Conservation (phyloP, 1,139 yeast genomes). For the Pichia cactophila region DNA sequence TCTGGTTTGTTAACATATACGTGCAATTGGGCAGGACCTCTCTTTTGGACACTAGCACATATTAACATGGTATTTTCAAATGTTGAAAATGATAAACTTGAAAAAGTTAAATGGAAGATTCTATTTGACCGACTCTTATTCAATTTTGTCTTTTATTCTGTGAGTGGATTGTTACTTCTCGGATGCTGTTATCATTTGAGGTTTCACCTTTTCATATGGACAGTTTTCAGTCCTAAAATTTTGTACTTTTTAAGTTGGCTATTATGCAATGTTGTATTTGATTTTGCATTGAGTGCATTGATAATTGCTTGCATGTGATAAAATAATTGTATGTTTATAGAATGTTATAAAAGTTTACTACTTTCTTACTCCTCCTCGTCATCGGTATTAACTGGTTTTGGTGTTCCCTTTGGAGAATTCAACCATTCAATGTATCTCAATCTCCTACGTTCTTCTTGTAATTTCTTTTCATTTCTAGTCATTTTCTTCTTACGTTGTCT, state of each 20-base stretch:
- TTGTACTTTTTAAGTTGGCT: conserved; percentile 79
- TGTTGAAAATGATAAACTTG: conserved; percentile 2
- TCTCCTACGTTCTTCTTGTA: conserved; percentile 89
- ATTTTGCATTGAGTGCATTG: conserved; percentile 24
- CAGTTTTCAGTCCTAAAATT: conserved; percentile 91
- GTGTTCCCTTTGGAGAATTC: conserved; percentile 94
- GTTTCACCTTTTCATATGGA: conserved; percentile 91
- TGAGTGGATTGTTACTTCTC: conserved; percentile 51
- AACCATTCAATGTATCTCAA: conserved; percentile 92
- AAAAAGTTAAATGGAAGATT: conserved; percentile 28
- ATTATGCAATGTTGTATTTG: conserved; percentile 40
- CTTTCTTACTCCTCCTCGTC: conserved; percentile 50
- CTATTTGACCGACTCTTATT: conserved; percentile 34
- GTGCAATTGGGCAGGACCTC: conserved; percentile 78
- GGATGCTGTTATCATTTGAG: conserved; percentile 68
- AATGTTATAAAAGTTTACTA: conserved; percentile 23
- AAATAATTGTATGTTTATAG: not conserved
- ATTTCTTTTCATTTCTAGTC: conserved; percentile 93
- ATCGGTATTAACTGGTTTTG: conserved; percentile 87
- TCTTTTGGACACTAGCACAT: conserved; percentile 67
- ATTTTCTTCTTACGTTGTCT: conserved; percentile 80
- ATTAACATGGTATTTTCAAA: conserved; percentile 28
- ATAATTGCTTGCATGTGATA: conserved; percentile 17
- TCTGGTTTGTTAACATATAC: conserved; percentile 77
- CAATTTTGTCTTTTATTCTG: conserved; percentile 46